These are phyloP conservation scores for Ceraceosorus bombacis DNA, from an alignment of 1,284 basidiomycete genomes.

Conservation along the genomic window DNA sequence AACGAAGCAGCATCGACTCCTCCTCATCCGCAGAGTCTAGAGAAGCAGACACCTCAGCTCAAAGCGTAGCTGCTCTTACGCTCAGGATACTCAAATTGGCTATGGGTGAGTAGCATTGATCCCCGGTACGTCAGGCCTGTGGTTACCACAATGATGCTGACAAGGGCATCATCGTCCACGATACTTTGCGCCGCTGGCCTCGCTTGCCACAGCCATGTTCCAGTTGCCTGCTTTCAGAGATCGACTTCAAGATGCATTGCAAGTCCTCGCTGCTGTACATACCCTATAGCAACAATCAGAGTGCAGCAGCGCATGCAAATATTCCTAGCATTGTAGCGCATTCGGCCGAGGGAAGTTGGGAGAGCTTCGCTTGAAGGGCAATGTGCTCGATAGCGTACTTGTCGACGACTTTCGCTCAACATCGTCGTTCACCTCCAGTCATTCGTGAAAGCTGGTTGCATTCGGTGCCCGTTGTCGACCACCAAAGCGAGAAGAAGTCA, in stretches of 20 bases:
- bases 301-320: neutral
- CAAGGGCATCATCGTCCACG: neutral
- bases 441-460: too few species aligned
- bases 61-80: neutral
- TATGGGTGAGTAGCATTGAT: neutral
- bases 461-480: too few species aligned
- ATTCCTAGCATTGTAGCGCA: neutral
- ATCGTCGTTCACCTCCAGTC: too few species aligned
- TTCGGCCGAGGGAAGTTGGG: too few species aligned
- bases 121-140: neutral
- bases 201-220: slow-evolving; percentile 5
- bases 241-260: slow-evolving; percentile 4
- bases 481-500: too few species aligned
- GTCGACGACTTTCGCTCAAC: too few species aligned
- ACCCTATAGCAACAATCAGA: neutral
- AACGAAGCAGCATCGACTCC: too few species aligned
- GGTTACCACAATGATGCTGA: too few species aligned
- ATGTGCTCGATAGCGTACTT: too few species aligned
- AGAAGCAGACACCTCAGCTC: neutral
- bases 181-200: neutral
- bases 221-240: slow-evolving; percentile 4
- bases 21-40: neutral
- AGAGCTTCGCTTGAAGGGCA: too few species aligned
- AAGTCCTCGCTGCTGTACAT: slow-evolving; percentile 4
- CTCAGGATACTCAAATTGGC: slow-evolving; percentile 3